A percentile compares a stretch with the other conserved stretches of the same genome.
Conservation (phyloP, 139 green algal genomes). For the Chlamydomonas asymmetrica region DNA sequence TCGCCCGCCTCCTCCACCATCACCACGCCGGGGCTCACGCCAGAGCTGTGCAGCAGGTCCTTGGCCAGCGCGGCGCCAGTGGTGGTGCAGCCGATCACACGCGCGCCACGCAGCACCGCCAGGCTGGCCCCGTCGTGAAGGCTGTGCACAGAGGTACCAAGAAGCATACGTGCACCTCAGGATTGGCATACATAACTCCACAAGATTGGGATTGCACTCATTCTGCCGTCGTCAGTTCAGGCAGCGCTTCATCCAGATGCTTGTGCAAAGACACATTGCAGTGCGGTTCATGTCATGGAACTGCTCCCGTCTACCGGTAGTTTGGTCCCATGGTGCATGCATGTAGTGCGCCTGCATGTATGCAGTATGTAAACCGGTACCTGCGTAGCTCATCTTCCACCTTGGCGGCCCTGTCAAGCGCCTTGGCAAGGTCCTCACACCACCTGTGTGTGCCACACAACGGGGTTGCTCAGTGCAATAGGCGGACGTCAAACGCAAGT, state of each 20-base stretch:
- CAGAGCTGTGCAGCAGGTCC: conserved; percentile 18
- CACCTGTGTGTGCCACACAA: not conserved
- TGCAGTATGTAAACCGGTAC: too few species aligned
- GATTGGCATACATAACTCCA: too few species aligned
- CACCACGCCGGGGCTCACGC: conserved; percentile 48
- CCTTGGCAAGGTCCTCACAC: conserved; percentile 16
- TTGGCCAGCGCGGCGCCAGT: conserved; percentile 46
- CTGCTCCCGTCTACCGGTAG: too few species aligned
- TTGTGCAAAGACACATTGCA: not conserved
- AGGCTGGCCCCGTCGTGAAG: conserved; percentile 22
- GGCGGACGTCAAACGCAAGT: too few species aligned
- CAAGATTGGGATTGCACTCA: too few species aligned
- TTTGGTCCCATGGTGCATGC: too few species aligned
- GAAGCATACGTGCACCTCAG: too few species aligned
- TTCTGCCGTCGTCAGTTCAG: too few species aligned
- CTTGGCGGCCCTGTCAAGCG: conserved; percentile 9
- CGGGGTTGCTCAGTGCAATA: too few species aligned
- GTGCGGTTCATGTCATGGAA: not conserved
- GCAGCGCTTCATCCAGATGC: too few species aligned
- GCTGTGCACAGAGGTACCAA: not conserved
- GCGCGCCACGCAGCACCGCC: conserved; percentile 1
- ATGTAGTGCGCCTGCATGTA: too few species aligned
- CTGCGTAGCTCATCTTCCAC: conserved; percentile 20
- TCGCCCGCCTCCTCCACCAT: conserved; percentile 83
- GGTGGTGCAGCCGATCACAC: conserved; percentile 54